These are phyloP conservation scores for Pilobolus umbonatus DNA, from an alignment of 192 early-diverging fungal species.

Conservation along the genomic window DNA sequence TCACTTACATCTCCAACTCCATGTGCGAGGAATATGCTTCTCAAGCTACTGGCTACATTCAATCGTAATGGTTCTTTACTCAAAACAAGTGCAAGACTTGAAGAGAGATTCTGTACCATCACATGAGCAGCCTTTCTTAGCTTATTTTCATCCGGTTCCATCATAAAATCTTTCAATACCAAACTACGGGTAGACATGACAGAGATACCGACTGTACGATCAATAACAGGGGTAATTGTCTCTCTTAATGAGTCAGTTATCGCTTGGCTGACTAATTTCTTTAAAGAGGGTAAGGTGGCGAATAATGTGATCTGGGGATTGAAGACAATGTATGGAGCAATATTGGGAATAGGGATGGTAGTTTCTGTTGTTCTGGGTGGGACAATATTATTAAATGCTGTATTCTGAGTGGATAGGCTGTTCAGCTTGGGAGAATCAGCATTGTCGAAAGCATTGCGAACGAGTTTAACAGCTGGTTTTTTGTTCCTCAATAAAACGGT, in stretches of 20 bases:
- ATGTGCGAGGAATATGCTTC: conserved; percentile 65
- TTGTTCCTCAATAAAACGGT: conserved; percentile 57
- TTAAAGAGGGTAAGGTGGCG: conserved; percentile 74
- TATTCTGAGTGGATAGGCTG: not conserved
- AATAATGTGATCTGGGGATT: conserved; percentile 80
- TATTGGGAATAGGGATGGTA: conserved; percentile 43
- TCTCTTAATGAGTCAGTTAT: conserved; percentile 20
- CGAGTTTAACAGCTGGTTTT: conserved; percentile 30
- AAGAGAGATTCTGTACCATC: conserved; percentile 91
- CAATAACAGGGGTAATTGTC: conserved; percentile 83
- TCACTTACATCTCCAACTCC: conserved; percentile 64
- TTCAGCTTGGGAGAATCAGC: not conserved
- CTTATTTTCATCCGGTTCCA: conserved; percentile 90
- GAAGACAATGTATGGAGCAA: conserved; percentile 66
- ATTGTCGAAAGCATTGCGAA: not conserved
- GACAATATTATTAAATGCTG: not conserved
- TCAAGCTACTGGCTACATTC: conserved; percentile 71
- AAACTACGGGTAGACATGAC: conserved; percentile 87
- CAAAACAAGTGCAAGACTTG: conserved; percentile 68
- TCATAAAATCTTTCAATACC: conserved; percentile 91
- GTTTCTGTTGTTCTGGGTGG: not conserved
- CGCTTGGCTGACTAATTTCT: conserved; percentile 69
- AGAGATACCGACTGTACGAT: conserved; percentile 89
- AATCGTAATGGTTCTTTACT: conserved; percentile 89
- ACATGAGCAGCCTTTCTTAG: conserved; percentile 89